Base-by-base conservation (phyloP, 805 yeast genomes). In the Candida coquimbonensis region DNA sequence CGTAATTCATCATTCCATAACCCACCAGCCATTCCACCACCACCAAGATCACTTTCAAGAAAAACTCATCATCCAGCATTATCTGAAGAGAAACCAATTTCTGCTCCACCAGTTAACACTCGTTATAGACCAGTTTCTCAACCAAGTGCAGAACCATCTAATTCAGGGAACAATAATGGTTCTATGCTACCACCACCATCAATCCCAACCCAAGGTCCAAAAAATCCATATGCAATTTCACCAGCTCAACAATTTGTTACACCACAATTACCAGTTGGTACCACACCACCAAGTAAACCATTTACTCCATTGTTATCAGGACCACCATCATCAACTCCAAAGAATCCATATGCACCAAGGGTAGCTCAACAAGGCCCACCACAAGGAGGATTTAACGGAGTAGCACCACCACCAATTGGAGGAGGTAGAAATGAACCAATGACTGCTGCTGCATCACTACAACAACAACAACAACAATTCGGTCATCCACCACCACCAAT, bases 341-440 rank as follows among this genome's bases (percentile, higher is more conserved):
- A 51, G 44, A 67, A 68, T 51, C 70, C 75, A 38, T 71, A 68
- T 49, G 74, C 73, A 16, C 56, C 58, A 27, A 45, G 71, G 16
- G 43, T 49, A 19, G 33, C 51, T 32, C 49, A 50, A n/a, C 46
- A 47, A 31, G 58, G n/a, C 13, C 35, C 66, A 12, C 55, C 67
- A 27, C 61, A 66, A 17, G 55, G 56, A 19, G 53, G 60, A 29
- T 13, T 32, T 4, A 32, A 32, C 21, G 58, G 60, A 14, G 59
- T 59, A 35, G 65, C 62, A 14, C 67, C 72, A 27, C 67, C 69
- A 37, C 62, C 66, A 21, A 21, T 21, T 21, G 24, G 24, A 39
- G 58, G 53, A 46, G 16, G 44, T 13, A 29, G 31, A 29, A 13
- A 11, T 29, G 31, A 29, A 29, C 49, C 53, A 36, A n/a, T 42